phyloP scores from a whole-genome alignment of 1,284 basidiomycete genomes.

The Rhizopogon parksii region DNA sequence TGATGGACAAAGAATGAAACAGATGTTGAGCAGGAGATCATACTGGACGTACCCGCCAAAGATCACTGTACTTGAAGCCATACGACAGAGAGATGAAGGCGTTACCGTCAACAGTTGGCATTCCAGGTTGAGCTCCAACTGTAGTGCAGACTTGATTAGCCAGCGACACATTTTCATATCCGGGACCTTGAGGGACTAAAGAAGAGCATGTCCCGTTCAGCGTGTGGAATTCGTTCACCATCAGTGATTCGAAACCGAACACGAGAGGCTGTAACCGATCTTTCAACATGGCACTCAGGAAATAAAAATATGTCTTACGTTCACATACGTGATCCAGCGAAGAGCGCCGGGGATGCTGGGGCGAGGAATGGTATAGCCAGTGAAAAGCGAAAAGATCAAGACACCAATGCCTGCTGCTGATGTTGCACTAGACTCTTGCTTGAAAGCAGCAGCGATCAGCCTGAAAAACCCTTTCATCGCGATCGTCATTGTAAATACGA shows the following conservation, averaged over 20 bases:
- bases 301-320: conserved; percentile 31
- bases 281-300: conserved; percentile 1
- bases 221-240: conserved; percentile 53
- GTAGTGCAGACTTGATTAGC: conserved; percentile 58
- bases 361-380: conserved; percentile 43
- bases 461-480: conserved; percentile 62
- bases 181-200: conserved; percentile 41
- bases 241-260: conserved; percentile 47
- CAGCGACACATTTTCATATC: conserved; percentile 46
- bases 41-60: conserved; percentile 60
- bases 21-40: conserved; percentile 3
- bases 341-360: conserved; percentile 58
- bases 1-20: conserved; percentile 12
- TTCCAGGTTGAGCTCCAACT: conserved; percentile 28
- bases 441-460: conserved; percentile 47
- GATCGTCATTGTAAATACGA: conserved; percentile 44
- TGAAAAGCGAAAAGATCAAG: conserved; percentile 41
- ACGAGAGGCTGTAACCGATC: conserved; percentile 32
- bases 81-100: conserved; percentile 47
- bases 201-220: conserved; percentile 35
- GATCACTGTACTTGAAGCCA: conserved; percentile 51
- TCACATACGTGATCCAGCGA: conserved; percentile 59
- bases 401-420: conserved; percentile 52
- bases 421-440: conserved; percentile 48
- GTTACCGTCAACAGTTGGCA: conserved; percentile 15